Evolutionary conservation across 2,329 filamentous ascomycete species (phyloP).

Genomic region (Botrytis elliptica): DNA sequence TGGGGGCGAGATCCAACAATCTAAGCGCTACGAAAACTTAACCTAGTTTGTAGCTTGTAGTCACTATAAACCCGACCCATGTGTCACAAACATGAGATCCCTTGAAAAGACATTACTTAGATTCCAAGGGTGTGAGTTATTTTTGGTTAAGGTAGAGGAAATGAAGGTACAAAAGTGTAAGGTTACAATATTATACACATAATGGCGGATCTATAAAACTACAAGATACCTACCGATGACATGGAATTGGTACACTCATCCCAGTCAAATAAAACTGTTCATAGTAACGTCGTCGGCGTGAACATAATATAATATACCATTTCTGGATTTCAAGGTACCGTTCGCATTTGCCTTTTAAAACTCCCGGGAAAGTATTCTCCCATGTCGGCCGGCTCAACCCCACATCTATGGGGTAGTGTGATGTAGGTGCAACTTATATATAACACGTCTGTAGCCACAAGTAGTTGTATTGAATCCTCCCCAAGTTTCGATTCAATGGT

Average conservation of each 20-base stretch:
- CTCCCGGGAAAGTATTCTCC: slow-evolving; percentile 19
- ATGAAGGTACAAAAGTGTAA: neutral
- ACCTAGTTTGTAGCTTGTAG: neutral
- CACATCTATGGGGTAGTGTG: slow-evolving; percentile 14
- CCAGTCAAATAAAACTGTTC: neutral
- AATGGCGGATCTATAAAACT: neutral
- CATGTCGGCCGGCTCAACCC: slow-evolving; percentile 8
- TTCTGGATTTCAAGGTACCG: neutral
- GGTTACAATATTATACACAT: neutral
- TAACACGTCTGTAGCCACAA: neutral
- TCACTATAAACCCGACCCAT: neutral
- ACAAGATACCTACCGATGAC: neutral
- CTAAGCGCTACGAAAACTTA: neutral
- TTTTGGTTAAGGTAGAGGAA: neutral
- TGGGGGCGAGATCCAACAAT: neutral
- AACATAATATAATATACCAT: neutral
- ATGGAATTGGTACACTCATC: neutral
- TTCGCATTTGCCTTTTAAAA: neutral
- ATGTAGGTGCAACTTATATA: neutral
- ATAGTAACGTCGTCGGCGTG: neutral
- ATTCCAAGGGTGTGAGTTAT: neutral
- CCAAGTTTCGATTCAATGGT: neutral
- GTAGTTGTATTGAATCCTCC: neutral
- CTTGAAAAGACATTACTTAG: neutral
- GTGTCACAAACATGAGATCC: neutral